Evolutionary conservation across 129 eudicot genomes (phyloP), one percentile per base, ranked within the genome.

Genomic region (Pseudognaphalium luteoalbum): DNA sequence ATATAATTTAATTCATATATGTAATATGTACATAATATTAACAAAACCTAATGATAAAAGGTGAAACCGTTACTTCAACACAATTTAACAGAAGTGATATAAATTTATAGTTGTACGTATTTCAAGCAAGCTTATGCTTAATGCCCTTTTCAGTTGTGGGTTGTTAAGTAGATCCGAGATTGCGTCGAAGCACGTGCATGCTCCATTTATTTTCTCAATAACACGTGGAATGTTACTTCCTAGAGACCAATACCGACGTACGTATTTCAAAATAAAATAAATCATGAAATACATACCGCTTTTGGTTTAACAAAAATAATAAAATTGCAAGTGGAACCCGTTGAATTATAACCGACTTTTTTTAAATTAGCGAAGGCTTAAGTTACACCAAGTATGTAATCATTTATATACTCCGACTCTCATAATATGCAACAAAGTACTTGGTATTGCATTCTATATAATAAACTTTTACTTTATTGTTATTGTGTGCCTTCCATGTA

Each of bases 161-260:
- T 68, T 66, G 74, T 67, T 51, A 5, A 19, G 42, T 70, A 41
- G 71, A 78, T 78, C 82, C 82, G 72, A 78, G 72, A 62, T 78
- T 15, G 77, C 82, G 82, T 78, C 70, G 62, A 15, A 30, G 64
- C 75, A 78, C 28, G 51, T 70, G 76, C 71, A 50, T 0, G n/a
- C 62, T 57, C 37, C 58, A 32, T 59, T 61, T 59, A 16, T 41
- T 30, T 30, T 70, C 61, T 30, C 25, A 7, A 37, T 34, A 71
- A 33, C 82, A 71, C 70, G 66, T 71, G 82, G n/a, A 56, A 19
- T 56, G 68, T 56, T 35, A 51, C 66, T 76, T 75, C 52, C 67
- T 64, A 47, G 28, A 20, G 51, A 66, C 57, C 80, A 68, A 22
- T 35, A 16, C 74, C 74, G 42, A 54, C 42, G 22, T 34, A 54